Conservation (phyloP, 2,329 filamentous ascomycete species). For the Mycosphaerella sp. region DNA sequence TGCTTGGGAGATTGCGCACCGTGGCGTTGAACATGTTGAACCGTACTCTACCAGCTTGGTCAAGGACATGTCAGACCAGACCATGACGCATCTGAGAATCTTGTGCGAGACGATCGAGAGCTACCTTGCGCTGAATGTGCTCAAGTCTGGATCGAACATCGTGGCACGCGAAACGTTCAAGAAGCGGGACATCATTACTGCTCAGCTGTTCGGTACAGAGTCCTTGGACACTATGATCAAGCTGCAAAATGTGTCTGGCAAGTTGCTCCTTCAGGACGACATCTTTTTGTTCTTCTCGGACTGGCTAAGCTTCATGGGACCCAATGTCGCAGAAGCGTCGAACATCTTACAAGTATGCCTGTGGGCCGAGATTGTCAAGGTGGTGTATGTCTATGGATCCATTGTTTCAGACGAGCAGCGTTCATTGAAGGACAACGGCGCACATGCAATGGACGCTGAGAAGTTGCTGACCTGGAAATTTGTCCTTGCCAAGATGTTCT, state of each 20-base stretch:
- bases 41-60: constrained; percentile 63
- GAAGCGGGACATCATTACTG: constrained; percentile 27
- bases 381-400: constrained; percentile 52
- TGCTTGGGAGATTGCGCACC: constrained; percentile 83
- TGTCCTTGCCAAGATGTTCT: constrained; percentile 5
- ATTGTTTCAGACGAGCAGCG: constrained; percentile 3
- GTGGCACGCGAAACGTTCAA: constrained; percentile 23
- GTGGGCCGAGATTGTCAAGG: constrained; percentile 82
- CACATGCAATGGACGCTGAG: neutral
- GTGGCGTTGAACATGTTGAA: constrained; percentile 62
- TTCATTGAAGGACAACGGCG: neutral
- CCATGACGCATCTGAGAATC: constrained; percentile 78
- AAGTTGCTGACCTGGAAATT: constrained; percentile 1
- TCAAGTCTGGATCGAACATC: constrained; percentile 50
- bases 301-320: constrained; percentile 30
- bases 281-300: constrained; percentile 77
- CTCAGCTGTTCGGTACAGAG: constrained; percentile 29
- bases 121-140: constrained; percentile 69
- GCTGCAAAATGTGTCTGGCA: constrained; percentile 17
- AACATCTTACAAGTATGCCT: constrained; percentile 79
- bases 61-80: constrained; percentile 76
- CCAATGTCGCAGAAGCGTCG: constrained; percentile 27
- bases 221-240: constrained; percentile 22
- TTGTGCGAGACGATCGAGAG: constrained; percentile 82
- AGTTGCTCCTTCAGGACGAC: constrained; percentile 59